Conservation (phyloP, 805 yeast species). For the Myxozyma neglecta region DNA sequence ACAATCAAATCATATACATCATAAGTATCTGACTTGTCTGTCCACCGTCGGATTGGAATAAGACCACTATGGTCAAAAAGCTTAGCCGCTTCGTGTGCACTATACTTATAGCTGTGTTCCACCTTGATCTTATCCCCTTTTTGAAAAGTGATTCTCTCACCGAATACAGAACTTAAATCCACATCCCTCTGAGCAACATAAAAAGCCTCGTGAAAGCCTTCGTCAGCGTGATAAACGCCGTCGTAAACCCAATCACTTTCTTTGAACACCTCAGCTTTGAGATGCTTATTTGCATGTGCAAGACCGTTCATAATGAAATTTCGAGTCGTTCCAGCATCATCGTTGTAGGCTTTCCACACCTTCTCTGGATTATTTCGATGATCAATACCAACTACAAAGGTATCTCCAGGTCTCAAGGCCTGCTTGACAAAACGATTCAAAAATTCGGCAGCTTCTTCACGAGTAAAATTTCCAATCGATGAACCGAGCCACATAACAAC, state of each 20-base stretch:
- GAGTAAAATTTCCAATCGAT: constrained; percentile 31
- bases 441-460: constrained; percentile 26
- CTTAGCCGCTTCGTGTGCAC: constrained; percentile 8
- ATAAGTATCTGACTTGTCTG: constrained; percentile 15
- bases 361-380: constrained; percentile 27
- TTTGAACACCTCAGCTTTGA: constrained; percentile 14
- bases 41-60: constrained; percentile 15
- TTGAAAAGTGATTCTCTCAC: neutral
- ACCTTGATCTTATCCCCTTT: constrained; percentile 19
- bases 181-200: constrained; percentile 22
- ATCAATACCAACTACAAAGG: constrained; percentile 31
- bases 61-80: constrained; percentile 21
- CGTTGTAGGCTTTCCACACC: constrained; percentile 31
- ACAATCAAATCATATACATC: constrained; percentile 20
- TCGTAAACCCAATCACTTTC: constrained; percentile 26
- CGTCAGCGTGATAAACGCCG: constrained; percentile 25
- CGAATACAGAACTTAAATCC: neutral
- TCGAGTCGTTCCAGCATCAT: constrained; percentile 24
- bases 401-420: constrained; percentile 19
- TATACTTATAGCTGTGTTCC: constrained; percentile 33
- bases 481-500: constrained; percentile 33
- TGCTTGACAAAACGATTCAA: constrained; percentile 11
- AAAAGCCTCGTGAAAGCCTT: constrained; percentile 32
- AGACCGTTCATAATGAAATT: constrained; percentile 32
- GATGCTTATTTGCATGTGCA: constrained; percentile 19